A percentile compares a stretch with the other conserved stretches of the same genome.
These are phyloP conservation scores for Lasiosphaeria miniovina DNA, from an alignment of 495 filamentous ascomycete species.

Conservation along the genomic window DNA sequence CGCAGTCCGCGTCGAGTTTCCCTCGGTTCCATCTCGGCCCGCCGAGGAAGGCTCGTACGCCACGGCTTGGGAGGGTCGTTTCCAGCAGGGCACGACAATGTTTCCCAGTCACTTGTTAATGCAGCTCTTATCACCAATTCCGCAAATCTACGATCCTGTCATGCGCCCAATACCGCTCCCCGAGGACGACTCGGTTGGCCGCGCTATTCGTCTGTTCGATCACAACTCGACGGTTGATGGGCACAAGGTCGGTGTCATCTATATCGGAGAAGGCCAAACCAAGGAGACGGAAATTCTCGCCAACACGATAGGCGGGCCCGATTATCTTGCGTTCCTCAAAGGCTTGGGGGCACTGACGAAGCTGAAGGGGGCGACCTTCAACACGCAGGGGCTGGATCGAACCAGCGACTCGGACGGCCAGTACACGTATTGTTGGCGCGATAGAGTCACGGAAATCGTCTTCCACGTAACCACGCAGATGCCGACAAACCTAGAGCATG, in stretches of 20 bases:
- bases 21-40: constrained; percentile 65
- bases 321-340: constrained; percentile 80
- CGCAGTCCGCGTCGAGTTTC: constrained; percentile 68
- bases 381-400: constrained; percentile 88
- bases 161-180: constrained; percentile 75
- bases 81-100: constrained; percentile 46
- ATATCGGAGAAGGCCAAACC: constrained; percentile 79
- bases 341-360: constrained; percentile 76
- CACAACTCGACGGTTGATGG: constrained; percentile 87
- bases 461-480: constrained; percentile 97
- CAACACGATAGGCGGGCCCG: constrained; percentile 76
- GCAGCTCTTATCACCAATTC: constrained; percentile 72
- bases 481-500: constrained; percentile 77
- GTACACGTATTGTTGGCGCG: constrained; percentile 87
- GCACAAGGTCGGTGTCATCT: constrained; percentile 93
- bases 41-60: constrained; percentile 43
- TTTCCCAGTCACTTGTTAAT: constrained; percentile 83
- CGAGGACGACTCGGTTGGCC: constrained; percentile 73
- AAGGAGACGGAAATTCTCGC: constrained; percentile 77
- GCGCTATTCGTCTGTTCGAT: constrained; percentile 79
- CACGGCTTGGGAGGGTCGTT: constrained; percentile 38
- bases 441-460: constrained; percentile 89
- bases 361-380: constrained; percentile 79
- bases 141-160: constrained; percentile 52
- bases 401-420: constrained; percentile 73